These are phyloP conservation scores for Chenopodium album DNA, from an alignment of 148 eudicot species.

Conservation along the genomic window DNA sequence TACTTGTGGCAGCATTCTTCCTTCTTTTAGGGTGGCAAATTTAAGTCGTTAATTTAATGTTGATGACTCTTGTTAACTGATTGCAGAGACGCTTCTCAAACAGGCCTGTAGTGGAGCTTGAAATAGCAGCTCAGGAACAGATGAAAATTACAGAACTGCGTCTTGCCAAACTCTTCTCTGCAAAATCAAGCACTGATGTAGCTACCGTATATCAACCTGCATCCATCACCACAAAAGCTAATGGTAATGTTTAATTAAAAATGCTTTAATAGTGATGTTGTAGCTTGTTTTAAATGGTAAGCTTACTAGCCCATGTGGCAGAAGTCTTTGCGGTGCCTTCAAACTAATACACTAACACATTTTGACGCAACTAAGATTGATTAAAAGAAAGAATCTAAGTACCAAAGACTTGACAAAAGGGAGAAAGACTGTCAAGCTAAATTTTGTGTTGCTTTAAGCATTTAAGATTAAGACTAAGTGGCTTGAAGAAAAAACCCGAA, in stretches of 20 bases:
- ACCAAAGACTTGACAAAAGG: neutral
- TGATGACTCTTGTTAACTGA: conserved; percentile 6
- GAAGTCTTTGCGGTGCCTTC: neutral
- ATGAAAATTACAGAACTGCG: conserved; percentile 94
- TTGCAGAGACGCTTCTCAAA: conserved; percentile 75
- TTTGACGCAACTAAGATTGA: neutral
- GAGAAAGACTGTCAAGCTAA: neutral
- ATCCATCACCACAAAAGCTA: conserved; percentile 54
- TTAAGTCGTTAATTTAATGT: neutral
- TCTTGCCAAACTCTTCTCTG: conserved; percentile 67
- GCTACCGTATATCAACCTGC: conserved; percentile 26
- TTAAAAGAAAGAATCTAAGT: neutral
- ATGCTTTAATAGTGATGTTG: conserved; percentile 1
- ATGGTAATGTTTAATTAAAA: conserved; percentile 46
- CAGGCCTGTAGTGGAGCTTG: conserved; percentile 87
- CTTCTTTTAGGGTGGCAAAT: neutral
- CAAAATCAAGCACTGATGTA: conserved; percentile 32
- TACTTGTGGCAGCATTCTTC: neutral
- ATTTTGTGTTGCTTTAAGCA: neutral
- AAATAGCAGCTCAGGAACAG: conserved; percentile 84
- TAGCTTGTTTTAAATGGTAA: neutral
- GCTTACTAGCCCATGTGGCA: neutral
- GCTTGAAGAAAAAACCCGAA: neutral
- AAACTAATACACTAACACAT: neutral
- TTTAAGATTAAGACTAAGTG: neutral